These are phyloP conservation scores for Blepharisma undulans DNA, from an alignment of 169 alveolate species.

Conservation along the genomic window DNA sequence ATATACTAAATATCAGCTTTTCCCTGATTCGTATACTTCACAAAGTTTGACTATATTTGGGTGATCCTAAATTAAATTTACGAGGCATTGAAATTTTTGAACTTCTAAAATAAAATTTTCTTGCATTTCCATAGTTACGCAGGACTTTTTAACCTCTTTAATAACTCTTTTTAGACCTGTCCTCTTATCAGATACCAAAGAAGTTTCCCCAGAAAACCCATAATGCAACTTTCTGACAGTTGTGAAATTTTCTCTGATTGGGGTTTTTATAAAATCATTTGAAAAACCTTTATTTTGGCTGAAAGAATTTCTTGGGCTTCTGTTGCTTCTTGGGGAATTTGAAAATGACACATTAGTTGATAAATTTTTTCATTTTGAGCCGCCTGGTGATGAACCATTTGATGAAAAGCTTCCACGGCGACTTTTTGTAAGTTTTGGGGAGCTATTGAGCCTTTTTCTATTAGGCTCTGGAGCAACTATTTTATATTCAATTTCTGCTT, in stretches of 20 bases:
- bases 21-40: neutral
- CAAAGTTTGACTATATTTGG: neutral
- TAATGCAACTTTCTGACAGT: neutral
- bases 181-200: neutral
- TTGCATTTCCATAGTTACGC: neutral
- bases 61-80: neutral
- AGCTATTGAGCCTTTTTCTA: neutral
- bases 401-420: neutral
- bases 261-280: neutral
- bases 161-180: neutral
- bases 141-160: neutral
- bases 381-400: neutral
- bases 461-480: neutral
- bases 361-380: neutral
- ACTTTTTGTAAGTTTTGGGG: neutral
- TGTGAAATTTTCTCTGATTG: neutral
- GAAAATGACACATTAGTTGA: neutral
- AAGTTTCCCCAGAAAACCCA: neutral
- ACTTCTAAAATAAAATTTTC: neutral
- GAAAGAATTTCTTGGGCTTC: too few relatives aligned
- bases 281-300: neutral
- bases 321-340: neutral
- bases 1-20: neutral
- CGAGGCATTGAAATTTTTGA: neutral
- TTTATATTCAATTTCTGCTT: neutral